Base-by-base conservation (phyloP, 495 filamentous ascomycete species). In the Endocarpon pusillum region DNA sequence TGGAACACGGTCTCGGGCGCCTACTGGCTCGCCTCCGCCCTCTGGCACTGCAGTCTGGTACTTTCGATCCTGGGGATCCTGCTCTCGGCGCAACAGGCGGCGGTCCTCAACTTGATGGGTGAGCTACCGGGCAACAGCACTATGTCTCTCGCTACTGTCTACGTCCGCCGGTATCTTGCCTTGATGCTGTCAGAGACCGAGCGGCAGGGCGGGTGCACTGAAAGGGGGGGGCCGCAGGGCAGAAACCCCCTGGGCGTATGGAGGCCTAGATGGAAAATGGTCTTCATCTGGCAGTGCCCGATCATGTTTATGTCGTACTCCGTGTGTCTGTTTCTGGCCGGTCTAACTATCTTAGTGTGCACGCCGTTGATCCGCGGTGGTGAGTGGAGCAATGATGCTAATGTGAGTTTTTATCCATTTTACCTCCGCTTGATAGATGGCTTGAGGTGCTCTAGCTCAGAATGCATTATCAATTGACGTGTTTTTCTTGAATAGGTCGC, bases 281-380 rank as follows among this genome's bases (percentile, higher is more conserved):
- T 52, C 2, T 54, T 54, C 31, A 46, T 45, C 1, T 54, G 51
- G 51, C 51, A 54, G 31, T 44, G 44, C 6, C 43, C 46, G 8
- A 35, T 40, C 1, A 54, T 54, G 51, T 44, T 54, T 20, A 39
- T 49, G 17, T 43, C 46, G 1, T 54, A 54, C 30, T 49, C 48
- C 0, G 37, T 49, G 16, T 21, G 36, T 11, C 35, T 39, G 1
- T 54, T 45, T 22, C 32, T 54, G 19, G 33, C 40, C 3, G 51
- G 51, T 15, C 30, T 52, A 18, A 52, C 49, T 3, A 27, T 54
- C 9, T 44, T 44, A 21, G 41, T 48, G 14, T 51, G 44, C 24
- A 38, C 49, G n/a, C 49, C 51, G 4, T 34, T 34, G 32, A 45
- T 39, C 25, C 24, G 18, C 21, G 37, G 15, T n/a, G 36, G 36